Base-by-base conservation (phyloP, 257 asterid species). In the Verbena officinalis region DNA sequence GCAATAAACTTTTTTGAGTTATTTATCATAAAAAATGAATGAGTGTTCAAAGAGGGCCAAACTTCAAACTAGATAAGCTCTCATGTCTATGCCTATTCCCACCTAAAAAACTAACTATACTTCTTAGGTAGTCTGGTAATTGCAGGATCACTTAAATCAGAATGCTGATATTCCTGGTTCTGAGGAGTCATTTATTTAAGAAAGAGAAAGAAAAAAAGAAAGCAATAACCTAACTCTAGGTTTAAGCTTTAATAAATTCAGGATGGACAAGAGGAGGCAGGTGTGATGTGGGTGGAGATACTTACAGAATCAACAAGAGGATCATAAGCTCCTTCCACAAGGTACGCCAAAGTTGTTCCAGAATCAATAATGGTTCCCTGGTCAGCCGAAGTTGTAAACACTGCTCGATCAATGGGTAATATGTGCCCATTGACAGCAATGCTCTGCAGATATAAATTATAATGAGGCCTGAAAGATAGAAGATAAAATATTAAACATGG, bases 301-400 rank as follows among this genome's bases (percentile, higher is more conserved):
- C 88, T 82, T 82, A 91, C 95, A 74, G 93, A 86, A 65, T 72
- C 73, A 75, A 91, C 83, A 59, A 91, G 75, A 67, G 93, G 93
- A 70, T 91, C 91, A 75, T 80, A 88, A 64, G 96, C 97, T 78
- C 84, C 96, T 71, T 76, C 81, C 10, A 78, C 89, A 53, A 91
- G 95, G 76, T 88, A 91, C 13, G 95, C 89, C 75, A 91, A 75
- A 43, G 97, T 91, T 38, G 97, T 91, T 62, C 96, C 97, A 68
- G 97, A 91, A 82, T 88, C 96, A 65, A 91, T 70, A 68, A 91
- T 84, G 31, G 96, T 88, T 67, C 96, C 96, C 67, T 78, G 80
- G 72, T 63, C 77, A 74, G 75, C 84, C 27, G 96, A 79, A 66
- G 97, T 86, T 22, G 80, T 75, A 88, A 91, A 91, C 73, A 81